These are phyloP conservation scores for Onygenales sp. DNA, from an alignment of 2,329 filamentous ascomycete genomes.

Conservation along the genomic window DNA sequence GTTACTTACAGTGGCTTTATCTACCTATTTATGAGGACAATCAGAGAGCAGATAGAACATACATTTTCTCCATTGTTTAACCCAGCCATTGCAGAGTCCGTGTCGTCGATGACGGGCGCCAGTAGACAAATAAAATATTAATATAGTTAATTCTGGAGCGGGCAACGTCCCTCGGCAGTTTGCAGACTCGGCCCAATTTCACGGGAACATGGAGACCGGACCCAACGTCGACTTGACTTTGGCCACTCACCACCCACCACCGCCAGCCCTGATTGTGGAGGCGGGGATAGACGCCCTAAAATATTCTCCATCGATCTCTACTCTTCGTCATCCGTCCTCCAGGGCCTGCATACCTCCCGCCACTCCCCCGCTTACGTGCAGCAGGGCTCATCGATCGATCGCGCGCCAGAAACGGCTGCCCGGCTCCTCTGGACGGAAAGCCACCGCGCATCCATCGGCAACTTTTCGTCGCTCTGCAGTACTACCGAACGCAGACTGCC, in stretches of 20 bases:
- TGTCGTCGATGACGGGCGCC: too few relatives aligned
- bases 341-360: not conserved
- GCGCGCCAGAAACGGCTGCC: not conserved
- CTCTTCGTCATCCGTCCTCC: not conserved
- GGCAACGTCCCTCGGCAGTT: too few relatives aligned
- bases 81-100: too few relatives aligned
- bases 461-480: not conserved
- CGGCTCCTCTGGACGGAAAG: not conserved
- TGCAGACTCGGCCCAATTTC: not conserved
- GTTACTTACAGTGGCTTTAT: too few relatives aligned
- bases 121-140: too few relatives aligned
- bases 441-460: slow-evolving; percentile 1
- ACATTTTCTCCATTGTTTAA: too few relatives aligned
- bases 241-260: not conserved
- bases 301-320: not conserved
- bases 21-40: too few relatives aligned
- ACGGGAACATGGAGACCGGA: not conserved
- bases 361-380: not conserved
- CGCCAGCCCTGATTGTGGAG: not conserved
- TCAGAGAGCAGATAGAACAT: too few relatives aligned
- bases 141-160: too few relatives aligned
- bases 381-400: not conserved
- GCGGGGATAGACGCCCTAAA: not conserved
- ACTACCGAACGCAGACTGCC: not conserved
- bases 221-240: not conserved